Evolutionary conservation across 768 basidiomycete genomes (phyloP).

Genomic region (Kwoniella dejecticola): DNA sequence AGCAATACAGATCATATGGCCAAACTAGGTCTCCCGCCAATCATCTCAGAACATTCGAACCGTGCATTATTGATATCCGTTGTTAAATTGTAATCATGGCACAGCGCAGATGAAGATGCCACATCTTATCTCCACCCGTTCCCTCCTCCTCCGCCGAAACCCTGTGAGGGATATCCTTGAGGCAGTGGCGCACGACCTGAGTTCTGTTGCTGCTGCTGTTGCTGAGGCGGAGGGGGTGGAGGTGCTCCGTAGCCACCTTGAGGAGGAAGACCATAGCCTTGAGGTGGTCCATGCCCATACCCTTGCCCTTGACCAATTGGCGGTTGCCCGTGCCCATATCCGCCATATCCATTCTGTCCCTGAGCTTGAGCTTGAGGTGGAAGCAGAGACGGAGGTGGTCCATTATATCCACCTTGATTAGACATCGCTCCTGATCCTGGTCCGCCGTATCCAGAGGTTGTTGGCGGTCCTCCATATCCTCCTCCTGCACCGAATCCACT

Average conservation of each 20-base stretch:
- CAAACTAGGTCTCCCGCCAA: too few relatives aligned
- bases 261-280: constrained; percentile 13
- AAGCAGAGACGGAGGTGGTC: not conserved
- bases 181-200: constrained; percentile 8
- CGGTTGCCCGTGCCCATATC: constrained; percentile 13
- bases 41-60: too few relatives aligned
- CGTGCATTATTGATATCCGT: too few relatives aligned
- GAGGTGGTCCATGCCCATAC: constrained; percentile 12
- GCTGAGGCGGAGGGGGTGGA: constrained; percentile 2
- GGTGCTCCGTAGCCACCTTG: constrained; percentile 9
- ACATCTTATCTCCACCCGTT: constrained; percentile 19
- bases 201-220: constrained; percentile 1
- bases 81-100: too few relatives aligned
- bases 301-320: too few relatives aligned
- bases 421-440: constrained; percentile 6
- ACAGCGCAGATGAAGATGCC: too few relatives aligned
- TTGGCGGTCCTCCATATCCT: too few relatives aligned
- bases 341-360: constrained; percentile 12
- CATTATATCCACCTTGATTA: not conserved
- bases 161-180: constrained; percentile 11
- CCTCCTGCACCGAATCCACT: not conserved
- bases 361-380: not conserved
- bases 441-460: constrained; percentile 9
- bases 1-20: too few relatives aligned
- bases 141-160: constrained; percentile 11